Evolutionary conservation across 176 grass and related monocot species (phyloP), one percentile per base, ranked within the genome.

Genomic region (Oryza glaberrima): DNA sequence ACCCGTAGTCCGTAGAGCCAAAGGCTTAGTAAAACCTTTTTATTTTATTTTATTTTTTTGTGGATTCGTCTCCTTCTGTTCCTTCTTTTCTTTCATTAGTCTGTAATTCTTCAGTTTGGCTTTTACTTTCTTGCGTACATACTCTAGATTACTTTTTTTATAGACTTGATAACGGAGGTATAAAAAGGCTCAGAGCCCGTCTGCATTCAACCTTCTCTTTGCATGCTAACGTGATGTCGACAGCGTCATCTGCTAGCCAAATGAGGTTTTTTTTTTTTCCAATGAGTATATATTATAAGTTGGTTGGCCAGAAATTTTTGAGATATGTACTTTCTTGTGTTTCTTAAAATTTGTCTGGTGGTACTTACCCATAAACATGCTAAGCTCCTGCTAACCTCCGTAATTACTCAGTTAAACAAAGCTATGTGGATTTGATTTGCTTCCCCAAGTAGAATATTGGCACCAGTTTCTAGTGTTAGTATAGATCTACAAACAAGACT

Each of bases 51-150:
- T 30, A 30, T 30, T 30, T 45, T 41, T 89, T 81, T 80, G 82
- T 67, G 70, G 63, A 84, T 86, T 78, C 83, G 69, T 71, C 51
- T 70, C 26, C 14, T 48, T 41, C 6, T 56, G 22, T 73, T 79
- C 23, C 34, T 63, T 65, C 1, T 1, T n/a, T 61, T 47, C 34
- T 43, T 40, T 40, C 38, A 7, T 65, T 79, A 35, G 72, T 68
- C 40, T 76, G 70, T 22, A 74, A 83, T 88, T 84, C 45, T 32
- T 84, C 49, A 25, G 17, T 64, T 82, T 63, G 51, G 70, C 51
- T 17, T 17, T 65, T 83, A 13, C 61, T 75, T 80, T 85, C 78
- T 61, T n/a, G 19, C 79, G 80, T 83, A 79, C 40, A 90, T 90
- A 79, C 80, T 79, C 63, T 83, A 90, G 88, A 79, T 40, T 28